Conservation (phyloP, 768 basidiomycete species). For the Cystofilobasidium ferigula region DNA sequence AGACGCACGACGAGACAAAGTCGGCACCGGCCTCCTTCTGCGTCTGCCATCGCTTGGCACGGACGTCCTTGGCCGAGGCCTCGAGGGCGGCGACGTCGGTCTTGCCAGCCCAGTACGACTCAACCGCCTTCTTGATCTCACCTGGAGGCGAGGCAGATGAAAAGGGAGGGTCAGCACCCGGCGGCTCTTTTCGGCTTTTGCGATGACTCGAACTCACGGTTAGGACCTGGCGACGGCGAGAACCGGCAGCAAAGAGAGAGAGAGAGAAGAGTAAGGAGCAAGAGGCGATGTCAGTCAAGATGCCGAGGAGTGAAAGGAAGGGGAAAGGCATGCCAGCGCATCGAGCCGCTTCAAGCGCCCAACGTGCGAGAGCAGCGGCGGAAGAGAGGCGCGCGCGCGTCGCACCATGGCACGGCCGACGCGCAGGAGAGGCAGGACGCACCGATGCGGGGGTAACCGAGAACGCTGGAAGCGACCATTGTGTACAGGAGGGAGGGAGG, state of each 20-base stretch:
- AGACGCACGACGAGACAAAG: conserved; percentile 71
- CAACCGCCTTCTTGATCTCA: conserved; percentile 94
- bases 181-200: too few species aligned
- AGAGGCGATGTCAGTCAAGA: too few species aligned
- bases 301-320: neutral
- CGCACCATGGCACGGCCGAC: neutral
- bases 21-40: conserved; percentile 80
- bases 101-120: conserved; percentile 96
- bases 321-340: neutral
- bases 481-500: neutral
- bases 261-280: conserved; percentile 6
- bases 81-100: conserved; percentile 74
- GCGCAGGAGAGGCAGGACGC: conserved; percentile 33
- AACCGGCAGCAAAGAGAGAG: neutral
- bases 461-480: conserved; percentile 61
- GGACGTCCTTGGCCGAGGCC: conserved; percentile 74
- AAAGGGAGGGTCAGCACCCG: neutral
- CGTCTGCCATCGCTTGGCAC: conserved; percentile 74
- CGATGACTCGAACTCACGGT: conserved; percentile 45
- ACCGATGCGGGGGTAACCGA: conserved; percentile 91
- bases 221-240: conserved; percentile 65
- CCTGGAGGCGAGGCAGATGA: conserved; percentile 64
- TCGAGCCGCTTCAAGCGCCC: neutral
- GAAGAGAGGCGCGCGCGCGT: neutral
- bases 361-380: conserved; percentile 1